Conservation (phyloP, 495 filamentous ascomycete species). For the Evernia prunastri region DNA sequence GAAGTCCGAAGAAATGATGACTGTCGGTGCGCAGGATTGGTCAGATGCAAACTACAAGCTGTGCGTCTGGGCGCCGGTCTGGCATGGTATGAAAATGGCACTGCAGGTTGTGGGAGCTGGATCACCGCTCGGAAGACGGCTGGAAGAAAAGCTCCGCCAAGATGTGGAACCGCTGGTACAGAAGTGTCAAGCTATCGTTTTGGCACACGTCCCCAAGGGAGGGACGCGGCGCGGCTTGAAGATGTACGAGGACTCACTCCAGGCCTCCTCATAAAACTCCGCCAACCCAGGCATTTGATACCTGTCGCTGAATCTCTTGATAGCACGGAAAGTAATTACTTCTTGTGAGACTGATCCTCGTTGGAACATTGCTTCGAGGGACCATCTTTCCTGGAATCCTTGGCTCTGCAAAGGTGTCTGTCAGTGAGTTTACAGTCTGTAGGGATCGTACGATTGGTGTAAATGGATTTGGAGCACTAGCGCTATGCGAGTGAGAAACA, state of each 20-base stretch:
- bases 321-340: neutral
- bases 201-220: constrained; percentile 4
- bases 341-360: neutral
- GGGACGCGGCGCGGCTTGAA: constrained; percentile 20
- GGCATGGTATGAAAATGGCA: constrained; percentile 24
- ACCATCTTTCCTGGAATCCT: constrained; percentile 8
- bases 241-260: constrained; percentile 21
- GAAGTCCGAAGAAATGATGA: neutral
- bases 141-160: constrained; percentile 13
- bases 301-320: constrained; percentile 11
- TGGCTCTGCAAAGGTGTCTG: neutral
- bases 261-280: constrained; percentile 11
- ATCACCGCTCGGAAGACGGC: constrained; percentile 9
- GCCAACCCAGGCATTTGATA: constrained; percentile 6
- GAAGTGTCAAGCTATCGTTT: constrained; percentile 12
- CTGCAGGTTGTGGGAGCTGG: constrained; percentile 17
- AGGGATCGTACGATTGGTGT: neutral
- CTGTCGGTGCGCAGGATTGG: constrained; percentile 12
- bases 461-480: neutral
- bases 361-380: neutral
- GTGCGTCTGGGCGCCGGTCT: constrained; percentile 20
- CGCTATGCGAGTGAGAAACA: neutral
- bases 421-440: neutral
- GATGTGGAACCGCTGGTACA: constrained; percentile 21
- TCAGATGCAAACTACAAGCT: constrained; percentile 22